phyloP scores from a whole-genome alignment of 163 green algal species.

The Scenedesmus sp. region DNA sequence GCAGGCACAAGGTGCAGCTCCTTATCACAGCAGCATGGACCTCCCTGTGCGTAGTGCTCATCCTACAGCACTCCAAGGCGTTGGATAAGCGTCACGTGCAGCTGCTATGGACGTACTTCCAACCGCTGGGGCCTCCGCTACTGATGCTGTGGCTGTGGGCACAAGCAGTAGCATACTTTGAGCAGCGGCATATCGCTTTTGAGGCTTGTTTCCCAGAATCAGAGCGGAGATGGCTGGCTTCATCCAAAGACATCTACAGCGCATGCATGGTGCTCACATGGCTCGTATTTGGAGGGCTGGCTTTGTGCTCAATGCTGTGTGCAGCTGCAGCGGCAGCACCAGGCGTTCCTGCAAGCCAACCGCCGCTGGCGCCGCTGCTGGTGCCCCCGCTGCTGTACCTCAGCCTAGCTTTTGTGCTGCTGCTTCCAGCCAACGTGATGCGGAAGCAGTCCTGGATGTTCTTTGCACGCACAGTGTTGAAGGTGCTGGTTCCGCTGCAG shows the following conservation, averaged over 20 bases:
- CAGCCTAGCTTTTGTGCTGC: not conserved
- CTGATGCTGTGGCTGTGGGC: conserved; percentile 39
- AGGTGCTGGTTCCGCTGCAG: conserved; percentile 79
- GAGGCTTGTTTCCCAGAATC: conserved; percentile 15
- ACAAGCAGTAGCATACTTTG: not conserved
- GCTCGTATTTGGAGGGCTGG: not conserved
- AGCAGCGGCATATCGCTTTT: not conserved
- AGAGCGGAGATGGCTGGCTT: not conserved
- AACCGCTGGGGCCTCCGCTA: conserved; percentile 21
- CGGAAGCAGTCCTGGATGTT: conserved; percentile 63
- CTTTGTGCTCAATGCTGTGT: not conserved
- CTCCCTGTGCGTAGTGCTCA: not conserved
- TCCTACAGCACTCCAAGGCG: not conserved
- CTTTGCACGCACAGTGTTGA: conserved; percentile 79
- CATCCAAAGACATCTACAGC: not conserved
- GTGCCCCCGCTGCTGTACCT: conserved; percentile 28
- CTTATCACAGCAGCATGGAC: conserved; percentile 6
- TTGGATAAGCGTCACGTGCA: not conserved
- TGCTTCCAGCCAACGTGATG: conserved; percentile 46
- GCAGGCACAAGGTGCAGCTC: not conserved
- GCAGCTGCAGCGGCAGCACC: not conserved
- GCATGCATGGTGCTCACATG: not conserved
- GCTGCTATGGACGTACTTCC: conserved; percentile 33
- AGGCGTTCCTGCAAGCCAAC: no score
- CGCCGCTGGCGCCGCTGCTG: not conserved